Base-by-base conservation (phyloP, 2,329 filamentous ascomycete genomes). In the Penicillium sp. region DNA sequence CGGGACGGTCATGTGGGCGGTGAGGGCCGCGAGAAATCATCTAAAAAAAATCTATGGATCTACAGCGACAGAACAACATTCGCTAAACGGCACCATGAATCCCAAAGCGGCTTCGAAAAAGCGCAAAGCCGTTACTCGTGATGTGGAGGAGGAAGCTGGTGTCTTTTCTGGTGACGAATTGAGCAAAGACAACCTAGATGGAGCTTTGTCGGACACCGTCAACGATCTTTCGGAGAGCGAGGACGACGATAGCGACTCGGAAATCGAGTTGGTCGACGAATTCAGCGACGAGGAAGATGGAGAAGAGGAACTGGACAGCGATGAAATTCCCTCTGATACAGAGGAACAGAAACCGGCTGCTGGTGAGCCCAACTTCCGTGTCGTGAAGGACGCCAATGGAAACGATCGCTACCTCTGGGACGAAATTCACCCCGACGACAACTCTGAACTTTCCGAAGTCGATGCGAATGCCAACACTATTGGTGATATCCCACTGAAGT, bases 391-490 rank as follows among this genome's bases (percentile, higher is more conserved):
- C 67, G 93, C 94, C 63, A 94, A 97, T 76, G 94, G 94, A 56
- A 89, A 91, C 66, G 84, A 87, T 60, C 86, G 94, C 71, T 99
- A 96, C 70, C 82, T 97, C 41, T 99, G 97, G 76, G 84, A 89
- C 59, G 94, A 97, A 70, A 91, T 99, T 60, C 88, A 97, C 62
- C 90, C 93, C 2, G 87, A 91, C 50, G 97, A 99, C 75, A 94
- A 97, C 69, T 96, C 92, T 1, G 95, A 99, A 75, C 93, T 97
- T 69, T 89, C 89, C 3, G 93, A 97, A 71, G 87, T 86, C 3
- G 85, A 88, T 58, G 88, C 84, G 52, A 84, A 87, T 27, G 81
- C 80, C 47, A 99, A 99, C 76, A 97, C 94, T 0, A 97, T 99
- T 66, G 95, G 94, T 63, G 82, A 97, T 70, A 99, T 99, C 56